Conservation (phyloP, 2,329 filamentous ascomycete genomes). For the Trichoderma arundinaceum region DNA sequence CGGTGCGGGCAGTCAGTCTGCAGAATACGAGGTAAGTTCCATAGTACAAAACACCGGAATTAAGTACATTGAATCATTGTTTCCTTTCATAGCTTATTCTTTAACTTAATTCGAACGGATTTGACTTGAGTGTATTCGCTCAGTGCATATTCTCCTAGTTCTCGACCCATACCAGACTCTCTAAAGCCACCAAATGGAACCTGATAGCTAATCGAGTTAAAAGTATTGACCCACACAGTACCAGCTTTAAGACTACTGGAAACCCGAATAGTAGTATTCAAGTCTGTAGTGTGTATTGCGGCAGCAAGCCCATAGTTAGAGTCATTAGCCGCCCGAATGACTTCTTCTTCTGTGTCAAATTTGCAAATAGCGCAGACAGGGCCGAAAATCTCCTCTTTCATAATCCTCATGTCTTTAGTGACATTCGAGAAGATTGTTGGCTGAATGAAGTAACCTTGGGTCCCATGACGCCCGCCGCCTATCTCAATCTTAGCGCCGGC, state of each 20-base stretch:
- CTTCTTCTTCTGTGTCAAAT: slow-evolving; percentile 58
- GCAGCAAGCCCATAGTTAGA: slow-evolving; percentile 47
- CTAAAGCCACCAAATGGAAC: slow-evolving; percentile 45
- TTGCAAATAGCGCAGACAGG: slow-evolving; percentile 49
- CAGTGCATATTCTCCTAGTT: slow-evolving; percentile 43
- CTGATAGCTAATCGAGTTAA: slow-evolving; percentile 38
- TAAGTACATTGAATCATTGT: too few relatives aligned
- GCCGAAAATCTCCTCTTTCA: slow-evolving; percentile 40
- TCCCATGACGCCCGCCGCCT: slow-evolving; percentile 58
- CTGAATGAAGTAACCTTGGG: slow-evolving; percentile 70
- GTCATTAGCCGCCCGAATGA: slow-evolving; percentile 56
- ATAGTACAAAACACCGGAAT: too few relatives aligned
- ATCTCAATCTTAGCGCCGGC: slow-evolving; percentile 72
- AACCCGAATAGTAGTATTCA: slow-evolving; percentile 48
- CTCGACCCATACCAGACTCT: slow-evolving; percentile 43
- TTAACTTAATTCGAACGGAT: slow-evolving; percentile 29
- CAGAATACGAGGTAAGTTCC: too few relatives aligned
- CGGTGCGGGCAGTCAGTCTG: too few relatives aligned
- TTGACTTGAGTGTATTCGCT: slow-evolving; percentile 43
- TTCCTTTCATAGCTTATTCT: too few relatives aligned
- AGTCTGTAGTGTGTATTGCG: slow-evolving; percentile 40
- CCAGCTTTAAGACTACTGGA: slow-evolving; percentile 64
- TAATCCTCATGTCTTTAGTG: slow-evolving; percentile 33
- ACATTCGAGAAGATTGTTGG: slow-evolving; percentile 69
- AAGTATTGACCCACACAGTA: slow-evolving; percentile 66